Evolutionary conservation across 345 rosid species (phyloP).

Genomic region (Balakata baccata): DNA sequence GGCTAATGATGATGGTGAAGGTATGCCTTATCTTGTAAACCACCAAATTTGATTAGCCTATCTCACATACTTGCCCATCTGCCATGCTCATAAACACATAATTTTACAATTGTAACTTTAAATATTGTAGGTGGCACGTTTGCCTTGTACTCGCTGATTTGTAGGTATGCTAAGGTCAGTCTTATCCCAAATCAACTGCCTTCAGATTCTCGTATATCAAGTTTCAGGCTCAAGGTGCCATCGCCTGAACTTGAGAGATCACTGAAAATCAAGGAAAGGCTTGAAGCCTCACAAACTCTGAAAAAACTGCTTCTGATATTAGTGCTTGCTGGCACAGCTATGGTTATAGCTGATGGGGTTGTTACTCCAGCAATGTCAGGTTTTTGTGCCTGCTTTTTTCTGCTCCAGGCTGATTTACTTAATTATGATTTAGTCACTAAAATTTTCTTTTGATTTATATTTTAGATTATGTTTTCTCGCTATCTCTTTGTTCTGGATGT

Average conservation of each 20-base stretch:
- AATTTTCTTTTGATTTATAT: not conserved
- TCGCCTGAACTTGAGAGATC: slow-evolving; percentile 98
- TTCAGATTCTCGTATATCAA: slow-evolving; percentile 91
- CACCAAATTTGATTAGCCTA: not conserved
- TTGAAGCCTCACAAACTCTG: slow-evolving; percentile 66
- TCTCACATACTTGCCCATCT: not conserved
- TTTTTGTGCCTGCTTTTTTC: slow-evolving; percentile 28
- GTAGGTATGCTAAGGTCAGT: slow-evolving; percentile 95
- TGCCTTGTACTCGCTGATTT: slow-evolving; percentile 91
- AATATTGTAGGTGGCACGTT: slow-evolving; percentile 81
- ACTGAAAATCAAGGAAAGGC: slow-evolving; percentile 86
- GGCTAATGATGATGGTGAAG: slow-evolving; percentile 99
- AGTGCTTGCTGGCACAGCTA: slow-evolving; percentile 95
- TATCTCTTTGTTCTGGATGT: slow-evolving; percentile 9
- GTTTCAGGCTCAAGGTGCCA: slow-evolving; percentile 95
- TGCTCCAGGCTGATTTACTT: not conserved
- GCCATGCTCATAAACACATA: not conserved
- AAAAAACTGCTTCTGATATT: slow-evolving; percentile 78
- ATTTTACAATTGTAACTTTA: not conserved
- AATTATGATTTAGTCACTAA: not conserved
- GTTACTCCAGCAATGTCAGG: slow-evolving; percentile 99
- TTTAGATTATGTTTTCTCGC: slow-evolving; percentile 4
- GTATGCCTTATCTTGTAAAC: slow-evolving; percentile 31
- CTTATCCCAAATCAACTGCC: slow-evolving; percentile 97
- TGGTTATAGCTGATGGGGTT: slow-evolving; percentile 98